These are phyloP conservation scores for Vicia sativa DNA, from an alignment of 306 rosid species.

Conservation along the genomic window DNA sequence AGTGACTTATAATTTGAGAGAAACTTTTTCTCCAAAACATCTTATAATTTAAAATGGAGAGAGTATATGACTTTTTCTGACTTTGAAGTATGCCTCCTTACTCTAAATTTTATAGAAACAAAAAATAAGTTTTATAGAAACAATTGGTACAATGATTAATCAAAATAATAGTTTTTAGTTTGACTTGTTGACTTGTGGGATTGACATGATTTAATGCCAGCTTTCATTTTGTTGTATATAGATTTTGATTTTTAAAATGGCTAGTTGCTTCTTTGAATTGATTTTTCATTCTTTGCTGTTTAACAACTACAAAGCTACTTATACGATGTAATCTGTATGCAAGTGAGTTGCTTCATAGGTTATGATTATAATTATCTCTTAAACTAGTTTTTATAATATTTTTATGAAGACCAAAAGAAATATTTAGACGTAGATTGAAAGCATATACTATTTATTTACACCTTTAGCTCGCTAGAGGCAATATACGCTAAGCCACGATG, in stretches of 20 bases:
- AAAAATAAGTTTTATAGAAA: no score
- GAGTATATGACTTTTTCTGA: no score
- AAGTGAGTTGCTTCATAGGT: conserved; percentile 66
- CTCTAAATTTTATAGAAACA: no score
- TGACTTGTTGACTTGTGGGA: conserved; percentile 13
- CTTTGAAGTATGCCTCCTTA: no score
- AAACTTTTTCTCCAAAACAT: no score
- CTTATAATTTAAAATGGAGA: no score
- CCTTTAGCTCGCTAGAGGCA: neutral
- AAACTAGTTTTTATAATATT: no score
- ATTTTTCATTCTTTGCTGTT: conserved; percentile 7
- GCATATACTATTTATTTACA: no score
- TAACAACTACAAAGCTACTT: conserved; percentile 19
- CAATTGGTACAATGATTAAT: no score
- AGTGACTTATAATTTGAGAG: no score
- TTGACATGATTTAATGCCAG: conserved; percentile 14
- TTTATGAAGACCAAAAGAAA: neutral
- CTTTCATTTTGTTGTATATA: conserved; percentile 6
- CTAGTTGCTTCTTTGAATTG: conserved; percentile 1
- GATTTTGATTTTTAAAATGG: conserved; percentile 17
- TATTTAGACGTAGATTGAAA: no score
- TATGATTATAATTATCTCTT: conserved; percentile 36
- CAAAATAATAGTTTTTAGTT: neutral
- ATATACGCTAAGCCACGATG: neutral
- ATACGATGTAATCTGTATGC: conserved; percentile 33